Percentiles rank a stretch among this genome's conserved stretches.
phyloP scores from a whole-genome alignment of 352 stramenopile genomes.

The Globisporangium middletonii region DNA sequence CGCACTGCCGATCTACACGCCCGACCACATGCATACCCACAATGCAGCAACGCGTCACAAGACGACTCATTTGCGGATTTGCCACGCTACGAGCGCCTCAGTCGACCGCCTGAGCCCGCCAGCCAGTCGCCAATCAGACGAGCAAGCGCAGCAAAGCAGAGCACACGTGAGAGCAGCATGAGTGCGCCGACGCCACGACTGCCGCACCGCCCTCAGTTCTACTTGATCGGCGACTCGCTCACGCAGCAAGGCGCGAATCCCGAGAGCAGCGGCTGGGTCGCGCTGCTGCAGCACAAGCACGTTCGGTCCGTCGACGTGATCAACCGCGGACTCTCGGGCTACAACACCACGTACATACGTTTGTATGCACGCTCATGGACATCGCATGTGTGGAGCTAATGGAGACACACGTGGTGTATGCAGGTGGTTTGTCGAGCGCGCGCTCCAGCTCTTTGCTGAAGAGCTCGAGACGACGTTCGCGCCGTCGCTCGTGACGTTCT shows the following conservation, averaged over 20 bases:
- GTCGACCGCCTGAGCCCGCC: neutral
- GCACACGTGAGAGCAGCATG: too few relatives aligned
- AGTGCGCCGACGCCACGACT: neutral
- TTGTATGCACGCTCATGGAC: neutral
- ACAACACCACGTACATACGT: conserved; percentile 30
- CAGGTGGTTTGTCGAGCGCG: conserved; percentile 43
- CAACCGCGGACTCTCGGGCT: conserved; percentile 52
- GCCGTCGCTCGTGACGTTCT: conserved; percentile 53
- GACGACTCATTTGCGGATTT: neutral
- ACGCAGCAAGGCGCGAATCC: conserved; percentile 44
- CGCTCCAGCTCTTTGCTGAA: conserved; percentile 25
- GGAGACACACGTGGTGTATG: neutral
- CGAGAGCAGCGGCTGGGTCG: conserved; percentile 32
- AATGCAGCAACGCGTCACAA: too few relatives aligned
- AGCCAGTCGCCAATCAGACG: neutral
- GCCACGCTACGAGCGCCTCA: neutral
- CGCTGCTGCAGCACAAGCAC: conserved; percentile 41
- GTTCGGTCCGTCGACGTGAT: conserved; percentile 49
- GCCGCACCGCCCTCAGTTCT: conserved; percentile 21
- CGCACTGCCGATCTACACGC: conserved; percentile 77
- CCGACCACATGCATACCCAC: conserved; percentile 55
- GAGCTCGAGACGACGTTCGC: conserved; percentile 28
- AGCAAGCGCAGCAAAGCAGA: too few relatives aligned
- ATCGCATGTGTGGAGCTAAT: neutral
- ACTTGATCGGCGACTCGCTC: conserved; percentile 62